These are phyloP conservation scores for Platanus orientalis DNA, from an alignment of 164 flowering plant genomes.

Conservation along the genomic window DNA sequence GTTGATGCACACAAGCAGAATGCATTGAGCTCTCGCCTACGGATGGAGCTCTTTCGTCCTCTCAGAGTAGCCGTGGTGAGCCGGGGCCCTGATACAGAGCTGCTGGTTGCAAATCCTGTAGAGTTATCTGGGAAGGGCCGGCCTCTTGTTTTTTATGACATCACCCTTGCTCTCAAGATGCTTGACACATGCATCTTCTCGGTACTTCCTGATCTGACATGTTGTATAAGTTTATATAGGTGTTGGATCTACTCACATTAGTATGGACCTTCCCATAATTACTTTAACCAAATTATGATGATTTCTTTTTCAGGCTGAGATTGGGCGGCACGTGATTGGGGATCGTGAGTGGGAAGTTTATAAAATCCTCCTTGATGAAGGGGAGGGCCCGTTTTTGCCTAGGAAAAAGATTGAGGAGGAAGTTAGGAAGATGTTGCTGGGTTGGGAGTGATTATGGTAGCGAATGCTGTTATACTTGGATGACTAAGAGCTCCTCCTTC, in stretches of 20 bases:
- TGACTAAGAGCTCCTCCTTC: not conserved
- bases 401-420: constrained; percentile 42
- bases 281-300: not conserved
- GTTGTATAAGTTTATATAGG: not conserved
- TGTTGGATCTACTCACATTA: not conserved
- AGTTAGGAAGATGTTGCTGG: constrained; percentile 68
- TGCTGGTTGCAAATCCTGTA: constrained; percentile 26
- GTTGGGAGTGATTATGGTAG: constrained; percentile 42
- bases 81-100: constrained; percentile 27
- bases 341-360: constrained; percentile 71
- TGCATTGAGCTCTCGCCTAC: too few relatives aligned
- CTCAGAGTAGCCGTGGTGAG: constrained; percentile 16
- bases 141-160: constrained; percentile 21
- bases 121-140: constrained; percentile 24
- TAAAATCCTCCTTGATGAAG: constrained; percentile 56
- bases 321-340: constrained; percentile 50
- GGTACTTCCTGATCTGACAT: not conserved
- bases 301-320: constrained; percentile 47
- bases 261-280: not conserved
- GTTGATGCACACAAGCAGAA: constrained; percentile 7
- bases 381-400: constrained; percentile 36
- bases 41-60: too few relatives aligned
- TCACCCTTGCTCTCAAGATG: too few relatives aligned
- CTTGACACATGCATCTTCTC: too few relatives aligned
- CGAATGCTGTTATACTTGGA: not conserved